A percentile compares a stretch with the other conserved stretches of the same genome.
These are phyloP conservation scores for Hanseniaspora valbyensis DNA, from an alignment of 805 yeast species.

Conservation along the genomic window DNA sequence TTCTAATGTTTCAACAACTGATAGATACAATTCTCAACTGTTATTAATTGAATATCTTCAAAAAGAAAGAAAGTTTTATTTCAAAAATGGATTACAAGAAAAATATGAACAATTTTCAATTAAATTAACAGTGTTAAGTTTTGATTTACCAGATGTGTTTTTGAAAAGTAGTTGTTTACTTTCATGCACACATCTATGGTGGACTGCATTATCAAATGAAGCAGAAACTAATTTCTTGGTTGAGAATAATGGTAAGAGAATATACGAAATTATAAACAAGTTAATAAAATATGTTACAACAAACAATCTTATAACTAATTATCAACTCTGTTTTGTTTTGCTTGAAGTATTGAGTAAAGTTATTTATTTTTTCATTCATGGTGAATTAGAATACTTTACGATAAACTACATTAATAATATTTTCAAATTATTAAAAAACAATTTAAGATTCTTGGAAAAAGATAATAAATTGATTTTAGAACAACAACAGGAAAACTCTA, in stretches of 20 bases:
- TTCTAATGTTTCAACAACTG: conserved; percentile 44
- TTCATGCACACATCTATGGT: conserved; percentile 84
- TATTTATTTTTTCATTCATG: conserved; percentile 73
- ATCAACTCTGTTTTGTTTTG: conserved; percentile 50
- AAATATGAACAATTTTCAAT: conserved; percentile 24
- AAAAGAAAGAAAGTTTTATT: conserved; percentile 39
- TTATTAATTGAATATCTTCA: conserved; percentile 43
- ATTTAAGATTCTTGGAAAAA: conserved; percentile 34
- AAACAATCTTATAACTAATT: conserved; percentile 8
- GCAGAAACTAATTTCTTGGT: conserved; percentile 31
- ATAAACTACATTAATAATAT: conserved; percentile 72
- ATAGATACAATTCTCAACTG: conserved; percentile 44
- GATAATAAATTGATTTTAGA: conserved; percentile 26
- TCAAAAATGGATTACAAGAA: conserved; percentile 36
- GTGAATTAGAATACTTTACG: conserved; percentile 54
- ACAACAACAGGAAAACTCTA: not conserved
- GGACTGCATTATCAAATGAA: conserved; percentile 50
- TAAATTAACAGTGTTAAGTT: conserved; percentile 10
- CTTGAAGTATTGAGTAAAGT: conserved; percentile 83
- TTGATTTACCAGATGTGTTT: conserved; percentile 9
- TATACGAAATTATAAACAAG: conserved; percentile 9
- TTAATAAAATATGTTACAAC: conserved; percentile 3
- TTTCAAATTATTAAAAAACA: conserved; percentile 67
- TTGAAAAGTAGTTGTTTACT: conserved; percentile 29
- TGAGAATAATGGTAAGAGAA: conserved; percentile 12